Evolutionary conservation across 1,284 basidiomycete species (phyloP).

Genomic region (Naganishia sp.): DNA sequence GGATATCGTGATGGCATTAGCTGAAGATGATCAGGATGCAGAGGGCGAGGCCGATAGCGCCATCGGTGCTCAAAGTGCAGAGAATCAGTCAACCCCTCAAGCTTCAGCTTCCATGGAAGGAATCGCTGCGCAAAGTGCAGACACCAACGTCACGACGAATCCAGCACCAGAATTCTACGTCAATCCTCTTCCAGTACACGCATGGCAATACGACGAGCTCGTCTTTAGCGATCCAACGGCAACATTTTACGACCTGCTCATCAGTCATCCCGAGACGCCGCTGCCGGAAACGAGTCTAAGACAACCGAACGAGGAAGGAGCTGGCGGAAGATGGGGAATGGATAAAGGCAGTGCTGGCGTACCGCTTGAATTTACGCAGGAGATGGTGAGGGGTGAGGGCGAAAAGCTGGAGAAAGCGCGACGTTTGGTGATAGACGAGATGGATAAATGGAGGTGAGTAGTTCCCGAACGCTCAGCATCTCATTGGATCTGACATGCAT

Average conservation of each 20-base stretch:
- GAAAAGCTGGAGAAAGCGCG: slow-evolving; percentile 76
- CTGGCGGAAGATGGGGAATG: slow-evolving; percentile 41
- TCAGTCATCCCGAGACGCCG: slow-evolving; percentile 77
- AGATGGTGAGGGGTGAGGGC: slow-evolving; percentile 83
- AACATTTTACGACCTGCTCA: slow-evolving; percentile 80
- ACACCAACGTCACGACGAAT: background rate
- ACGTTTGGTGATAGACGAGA: slow-evolving; percentile 61
- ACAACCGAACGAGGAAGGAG: slow-evolving; percentile 14
- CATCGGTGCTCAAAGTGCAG: background rate
- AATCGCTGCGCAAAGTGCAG: background rate
- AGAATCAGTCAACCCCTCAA: slow-evolving; percentile 8
- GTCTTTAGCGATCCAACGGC: slow-evolving; percentile 94
- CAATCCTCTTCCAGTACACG: slow-evolving; percentile 66
- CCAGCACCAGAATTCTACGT: background rate
- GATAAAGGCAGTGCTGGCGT: slow-evolving; percentile 49
- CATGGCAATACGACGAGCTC: slow-evolving; percentile 99
- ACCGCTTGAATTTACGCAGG: slow-evolving; percentile 72
- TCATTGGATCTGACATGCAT: background rate
- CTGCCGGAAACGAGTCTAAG: slow-evolving; percentile 66
- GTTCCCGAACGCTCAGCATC: background rate
- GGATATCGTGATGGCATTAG: slow-evolving; percentile 31
- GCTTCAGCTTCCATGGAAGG: slow-evolving; percentile 26
- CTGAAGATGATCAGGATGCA: slow-evolving; percentile 17
- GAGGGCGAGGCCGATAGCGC: slow-evolving; percentile 22
- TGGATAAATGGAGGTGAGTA: slow-evolving; percentile 53